phyloP scores from a whole-genome alignment of 331 rosid species.

The Spiraea crenata region DNA sequence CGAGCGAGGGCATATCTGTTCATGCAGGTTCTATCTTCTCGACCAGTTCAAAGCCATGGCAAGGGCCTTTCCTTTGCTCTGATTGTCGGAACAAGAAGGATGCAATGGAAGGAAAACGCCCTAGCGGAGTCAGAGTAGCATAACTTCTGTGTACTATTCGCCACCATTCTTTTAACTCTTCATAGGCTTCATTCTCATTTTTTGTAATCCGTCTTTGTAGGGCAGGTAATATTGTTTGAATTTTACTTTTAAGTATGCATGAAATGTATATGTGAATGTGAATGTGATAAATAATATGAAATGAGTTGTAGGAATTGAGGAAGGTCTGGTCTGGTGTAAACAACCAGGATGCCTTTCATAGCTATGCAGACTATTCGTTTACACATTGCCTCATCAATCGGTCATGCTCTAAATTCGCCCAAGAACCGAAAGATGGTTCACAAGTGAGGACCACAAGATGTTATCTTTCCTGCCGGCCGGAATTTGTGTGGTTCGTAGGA shows the following conservation, averaged over 20 bases:
- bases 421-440: no score
- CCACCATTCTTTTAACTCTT: conserved; percentile 26
- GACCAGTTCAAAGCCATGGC: conserved; percentile 91
- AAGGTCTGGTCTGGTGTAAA: not conserved
- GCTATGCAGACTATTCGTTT: no score
- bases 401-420: no score
- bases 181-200: not conserved
- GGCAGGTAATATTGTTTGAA: conserved; percentile 48
- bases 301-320: conserved; percentile 23
- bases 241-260: conserved; percentile 37
- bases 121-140: conserved; percentile 80
- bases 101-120: conserved; percentile 97
- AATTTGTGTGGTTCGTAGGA: no score
- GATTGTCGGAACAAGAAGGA: conserved; percentile 90
- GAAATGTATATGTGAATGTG: conserved; percentile 45
- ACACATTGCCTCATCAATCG: no score
- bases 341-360: no score
- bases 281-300: conserved; percentile 30
- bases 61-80: conserved; percentile 85
- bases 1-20: conserved; percentile 85
- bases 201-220: conserved; percentile 34
- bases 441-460: no score
- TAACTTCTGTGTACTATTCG: conserved; percentile 36
- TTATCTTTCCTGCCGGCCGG: no score
- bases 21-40: conserved; percentile 89